phyloP scores from a whole-genome alignment of 441 rosid species.

The Euphorbia celastroides region DNA sequence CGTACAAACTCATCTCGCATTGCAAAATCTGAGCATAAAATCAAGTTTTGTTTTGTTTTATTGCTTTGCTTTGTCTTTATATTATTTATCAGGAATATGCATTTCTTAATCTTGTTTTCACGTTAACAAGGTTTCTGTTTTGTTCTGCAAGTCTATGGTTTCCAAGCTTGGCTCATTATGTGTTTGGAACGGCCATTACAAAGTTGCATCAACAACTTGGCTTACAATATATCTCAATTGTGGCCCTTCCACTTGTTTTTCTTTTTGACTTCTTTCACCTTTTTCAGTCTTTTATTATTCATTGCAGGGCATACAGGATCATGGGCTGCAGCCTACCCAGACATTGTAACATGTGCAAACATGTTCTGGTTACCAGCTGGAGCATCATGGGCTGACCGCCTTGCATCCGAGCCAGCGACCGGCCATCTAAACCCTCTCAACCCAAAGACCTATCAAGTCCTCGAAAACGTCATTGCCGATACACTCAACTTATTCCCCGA shows the following conservation, averaged over 20 bases:
- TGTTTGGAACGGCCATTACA: neutral
- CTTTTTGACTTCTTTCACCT: neutral
- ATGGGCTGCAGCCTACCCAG: conserved; percentile 83
- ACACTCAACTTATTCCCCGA: conserved; percentile 52
- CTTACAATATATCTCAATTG: neutral
- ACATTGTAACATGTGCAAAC: conserved; percentile 68
- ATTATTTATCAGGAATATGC: no score
- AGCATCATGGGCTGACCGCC: conserved; percentile 46
- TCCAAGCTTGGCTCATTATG: neutral
- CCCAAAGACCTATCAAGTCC: conserved; percentile 61
- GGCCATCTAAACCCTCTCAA: conserved; percentile 80
- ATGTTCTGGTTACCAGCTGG: conserved; percentile 88
- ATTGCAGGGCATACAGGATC: conserved; percentile 74
- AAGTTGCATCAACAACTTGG: neutral
- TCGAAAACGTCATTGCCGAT: conserved; percentile 51
- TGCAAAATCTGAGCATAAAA: no score
- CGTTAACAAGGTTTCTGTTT: neutral
- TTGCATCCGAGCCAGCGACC: conserved; percentile 80
- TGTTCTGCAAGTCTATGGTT: neutral
- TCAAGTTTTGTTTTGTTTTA: no score
- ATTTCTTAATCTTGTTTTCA: neutral
- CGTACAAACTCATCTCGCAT: no score
- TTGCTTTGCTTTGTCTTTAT: neutral
- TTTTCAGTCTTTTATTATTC: neutral
- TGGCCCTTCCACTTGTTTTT: neutral